Percentiles rank a stretch among this genome's conserved stretches.
Evolutionary conservation across 2,329 filamentous ascomycete species (phyloP).

Genomic region (Sclerotinia sclerotiorum): DNA sequence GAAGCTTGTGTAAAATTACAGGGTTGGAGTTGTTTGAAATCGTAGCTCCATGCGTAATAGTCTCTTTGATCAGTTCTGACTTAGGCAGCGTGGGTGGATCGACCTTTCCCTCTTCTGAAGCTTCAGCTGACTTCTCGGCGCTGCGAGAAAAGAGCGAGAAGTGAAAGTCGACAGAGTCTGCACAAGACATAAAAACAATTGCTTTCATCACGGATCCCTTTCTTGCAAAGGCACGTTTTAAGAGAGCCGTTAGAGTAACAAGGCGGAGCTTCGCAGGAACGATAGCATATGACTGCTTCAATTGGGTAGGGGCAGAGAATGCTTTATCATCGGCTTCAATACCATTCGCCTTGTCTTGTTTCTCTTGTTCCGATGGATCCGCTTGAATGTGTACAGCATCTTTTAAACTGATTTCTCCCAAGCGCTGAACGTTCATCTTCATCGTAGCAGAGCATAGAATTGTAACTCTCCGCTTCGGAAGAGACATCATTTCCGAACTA

Average conservation of each 20-base stretch:
- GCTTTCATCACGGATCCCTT: slow-evolving; percentile 94
- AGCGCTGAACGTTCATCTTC: slow-evolving; percentile 93
- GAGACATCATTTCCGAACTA: slow-evolving; percentile 56
- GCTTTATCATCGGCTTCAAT: slow-evolving; percentile 48
- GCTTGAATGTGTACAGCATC: slow-evolving; percentile 86
- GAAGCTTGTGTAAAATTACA: slow-evolving; percentile 80
- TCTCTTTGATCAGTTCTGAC: slow-evolving; percentile 51
- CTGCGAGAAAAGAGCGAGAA: slow-evolving; percentile 70
- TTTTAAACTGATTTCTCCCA: slow-evolving; percentile 93
- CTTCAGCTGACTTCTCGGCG: slow-evolving; percentile 37
- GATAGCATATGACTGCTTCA: slow-evolving; percentile 88
- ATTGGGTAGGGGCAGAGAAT: slow-evolving; percentile 84
- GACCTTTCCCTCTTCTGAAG: slow-evolving; percentile 40
- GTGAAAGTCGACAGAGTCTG: slow-evolving; percentile 95
- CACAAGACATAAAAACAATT: slow-evolving; percentile 95
- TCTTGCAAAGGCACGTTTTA: slow-evolving; percentile 84
- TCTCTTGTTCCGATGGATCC: slow-evolving; percentile 51
- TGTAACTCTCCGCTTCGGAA: slow-evolving; percentile 77
- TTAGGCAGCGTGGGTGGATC: slow-evolving; percentile 37
- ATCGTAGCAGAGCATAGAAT: slow-evolving; percentile 95
- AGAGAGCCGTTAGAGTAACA: slow-evolving; percentile 78
- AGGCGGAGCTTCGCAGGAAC: slow-evolving; percentile 87
- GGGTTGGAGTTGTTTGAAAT: slow-evolving; percentile 75
- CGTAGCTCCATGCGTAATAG: slow-evolving; percentile 67
- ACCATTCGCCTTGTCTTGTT: slow-evolving; percentile 50